Conservation (phyloP, 164 flowering plant species). For the grape (Vitis vinifera) region DNA sequence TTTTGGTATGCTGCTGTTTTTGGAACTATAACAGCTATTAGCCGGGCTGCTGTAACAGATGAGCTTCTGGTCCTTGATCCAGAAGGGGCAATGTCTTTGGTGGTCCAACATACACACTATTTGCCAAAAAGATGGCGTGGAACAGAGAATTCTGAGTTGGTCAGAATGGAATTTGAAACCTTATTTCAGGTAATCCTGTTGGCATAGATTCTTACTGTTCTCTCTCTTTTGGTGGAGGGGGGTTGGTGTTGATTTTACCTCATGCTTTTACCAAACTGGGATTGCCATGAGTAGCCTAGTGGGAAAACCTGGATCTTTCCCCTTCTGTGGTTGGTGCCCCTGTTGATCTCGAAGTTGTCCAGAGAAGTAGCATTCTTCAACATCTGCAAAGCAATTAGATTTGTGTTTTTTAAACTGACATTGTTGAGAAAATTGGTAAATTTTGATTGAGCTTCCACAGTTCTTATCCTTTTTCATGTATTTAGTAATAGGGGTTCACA, state of each 20-base stretch:
- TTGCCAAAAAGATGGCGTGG: slow-evolving; percentile 99
- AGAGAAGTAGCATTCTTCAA: background rate
- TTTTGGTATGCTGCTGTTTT: slow-evolving; percentile 97
- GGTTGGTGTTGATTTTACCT: too few species aligned
- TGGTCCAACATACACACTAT: slow-evolving; percentile 88
- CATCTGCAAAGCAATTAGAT: too few species aligned
- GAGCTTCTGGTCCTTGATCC: slow-evolving; percentile 92
- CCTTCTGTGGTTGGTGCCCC: background rate
- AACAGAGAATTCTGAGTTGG: slow-evolving; percentile 75
- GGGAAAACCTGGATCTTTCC: background rate
- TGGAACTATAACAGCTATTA: slow-evolving; percentile 92
- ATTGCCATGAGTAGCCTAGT: background rate
- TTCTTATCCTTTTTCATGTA: too few species aligned
- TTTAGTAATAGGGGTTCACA: too few species aligned
- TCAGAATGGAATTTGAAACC: slow-evolving; percentile 83
- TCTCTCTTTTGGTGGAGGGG: too few species aligned
- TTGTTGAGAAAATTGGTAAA: too few species aligned
- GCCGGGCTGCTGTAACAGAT: slow-evolving; percentile 80
- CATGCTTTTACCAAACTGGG: background rate
- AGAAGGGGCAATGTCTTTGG: slow-evolving; percentile 83
- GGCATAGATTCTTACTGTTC: too few species aligned
- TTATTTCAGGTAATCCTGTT: slow-evolving; percentile 72
- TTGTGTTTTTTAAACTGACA: too few species aligned
- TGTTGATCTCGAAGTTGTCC: background rate
- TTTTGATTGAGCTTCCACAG: too few species aligned